These are phyloP conservation scores for Cladochytrium replicatum DNA, from an alignment of 192 early-diverging fungal species.

Conservation along the genomic window DNA sequence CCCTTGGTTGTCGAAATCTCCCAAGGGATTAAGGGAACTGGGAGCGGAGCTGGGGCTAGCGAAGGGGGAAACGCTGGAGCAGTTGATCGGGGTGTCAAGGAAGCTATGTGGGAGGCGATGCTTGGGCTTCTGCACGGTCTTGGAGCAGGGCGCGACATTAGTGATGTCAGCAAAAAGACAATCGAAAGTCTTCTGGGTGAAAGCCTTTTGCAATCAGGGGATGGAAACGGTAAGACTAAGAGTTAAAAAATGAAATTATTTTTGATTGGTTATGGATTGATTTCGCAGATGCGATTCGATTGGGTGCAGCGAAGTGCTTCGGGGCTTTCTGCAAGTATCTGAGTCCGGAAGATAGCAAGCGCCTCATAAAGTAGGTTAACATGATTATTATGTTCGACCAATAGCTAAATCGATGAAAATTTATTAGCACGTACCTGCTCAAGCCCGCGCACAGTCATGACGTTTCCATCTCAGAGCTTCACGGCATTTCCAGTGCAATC, in stretches of 20 bases:
- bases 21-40: constrained; percentile 53
- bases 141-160: constrained; percentile 44
- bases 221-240: constrained; percentile 39
- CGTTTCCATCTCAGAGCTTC: too few relatives aligned
- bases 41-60: too few relatives aligned
- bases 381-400: too few relatives aligned
- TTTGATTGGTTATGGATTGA: too few relatives aligned
- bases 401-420: too few relatives aligned
- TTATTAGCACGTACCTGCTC: too few relatives aligned
- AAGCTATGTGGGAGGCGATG: constrained; percentile 64
- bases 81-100: constrained; percentile 48
- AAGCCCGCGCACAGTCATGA: too few relatives aligned
- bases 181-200: constrained; percentile 49
- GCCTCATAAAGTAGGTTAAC: constrained; percentile 32
- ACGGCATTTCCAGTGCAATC: too few relatives aligned
- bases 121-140: constrained; percentile 51
- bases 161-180: constrained; percentile 45
- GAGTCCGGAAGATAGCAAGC: constrained; percentile 31
- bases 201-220: constrained; percentile 38
- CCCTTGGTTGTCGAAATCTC: constrained; percentile 67
- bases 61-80: too few relatives aligned
- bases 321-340: constrained; percentile 48
- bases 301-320: constrained; percentile 49
- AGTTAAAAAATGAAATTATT: too few relatives aligned
- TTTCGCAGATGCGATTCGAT: constrained; percentile 38